Conservation (phyloP, 2,329 filamentous ascomycete species). For the Ophiostoma sp. region DNA sequence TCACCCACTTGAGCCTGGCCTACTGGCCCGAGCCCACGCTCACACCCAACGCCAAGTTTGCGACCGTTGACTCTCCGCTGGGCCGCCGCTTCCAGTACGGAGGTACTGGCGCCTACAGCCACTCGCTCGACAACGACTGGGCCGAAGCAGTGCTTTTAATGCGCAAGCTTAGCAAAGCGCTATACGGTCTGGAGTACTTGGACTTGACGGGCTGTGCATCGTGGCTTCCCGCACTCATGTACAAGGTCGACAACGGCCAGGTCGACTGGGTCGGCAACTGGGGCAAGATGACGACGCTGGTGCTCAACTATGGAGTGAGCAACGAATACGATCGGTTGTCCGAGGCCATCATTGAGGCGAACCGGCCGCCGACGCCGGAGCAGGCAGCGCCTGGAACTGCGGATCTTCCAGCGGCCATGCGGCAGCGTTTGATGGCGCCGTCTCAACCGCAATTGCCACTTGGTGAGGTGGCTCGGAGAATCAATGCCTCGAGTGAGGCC, state of each 20-base stretch:
- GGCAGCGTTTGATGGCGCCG: background rate
- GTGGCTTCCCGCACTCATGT: slow-evolving; percentile 55
- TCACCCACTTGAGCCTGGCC: slow-evolving; percentile 63
- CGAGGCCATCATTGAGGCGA: background rate
- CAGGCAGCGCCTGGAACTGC: background rate
- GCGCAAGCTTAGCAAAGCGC: slow-evolving; percentile 52
- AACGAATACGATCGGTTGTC: slow-evolving; percentile 17
- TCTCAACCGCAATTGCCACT: background rate
- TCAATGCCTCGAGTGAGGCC: slow-evolving; percentile 26
- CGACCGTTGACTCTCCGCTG: slow-evolving; percentile 48
- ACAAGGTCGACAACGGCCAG: slow-evolving; percentile 45
- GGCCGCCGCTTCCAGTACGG: slow-evolving; percentile 52
- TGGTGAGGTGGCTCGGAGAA: slow-evolving; percentile 22
- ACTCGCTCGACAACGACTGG: slow-evolving; percentile 60
- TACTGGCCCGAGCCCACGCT: slow-evolving; percentile 62
- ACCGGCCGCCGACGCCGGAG: background rate
- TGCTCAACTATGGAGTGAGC: slow-evolving; percentile 26
- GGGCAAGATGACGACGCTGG: slow-evolving; percentile 31
- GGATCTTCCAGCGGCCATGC: background rate
- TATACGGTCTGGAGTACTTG: slow-evolving; percentile 61
- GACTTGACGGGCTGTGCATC: slow-evolving; percentile 60
- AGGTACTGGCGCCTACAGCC: slow-evolving; percentile 59
- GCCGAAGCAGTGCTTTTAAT: slow-evolving; percentile 58
- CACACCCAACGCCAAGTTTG: slow-evolving; percentile 54
- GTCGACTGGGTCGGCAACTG: slow-evolving; percentile 52